Evolutionary conservation across 306 rosid species (phyloP), one percentile per base, ranked within the genome.

Genomic region (Acmispon strigosus): DNA sequence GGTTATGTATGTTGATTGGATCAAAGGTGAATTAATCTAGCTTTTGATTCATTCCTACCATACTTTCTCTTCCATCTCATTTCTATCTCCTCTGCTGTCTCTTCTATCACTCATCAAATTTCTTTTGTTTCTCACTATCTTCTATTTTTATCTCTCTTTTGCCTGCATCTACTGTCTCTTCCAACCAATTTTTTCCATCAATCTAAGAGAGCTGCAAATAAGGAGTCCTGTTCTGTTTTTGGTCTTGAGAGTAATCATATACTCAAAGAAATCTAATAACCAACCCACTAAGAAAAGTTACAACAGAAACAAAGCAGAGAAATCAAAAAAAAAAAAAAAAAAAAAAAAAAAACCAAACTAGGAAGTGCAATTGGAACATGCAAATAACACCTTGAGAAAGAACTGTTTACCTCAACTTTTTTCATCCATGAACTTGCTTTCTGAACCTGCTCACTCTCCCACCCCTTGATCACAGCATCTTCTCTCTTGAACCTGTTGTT

Each of bases 401-500:
- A 42, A 39, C 0, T 9, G 9, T 6, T 20, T 78, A 95, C 99
- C 97, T 95, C 97, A 36, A 91, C 59, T 83, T 89, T 95, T 75
- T 87, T 95, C 97, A 95, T 89, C 90, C 91, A 89, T 0, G 96
- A 78, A 15, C 89, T 37, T 3, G 99, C 88, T 69, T 87, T 95
- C 62, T 91, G 95, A 66, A 89, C 90, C 51, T 91, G 92, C 69
- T 89, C 96, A 58, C 80, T 84, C 73, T 95, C 96, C 92, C 92
- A 86, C 0, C 96, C 96, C 44, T 84, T 76, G 70, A 95, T 83
- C 0, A 91, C 77, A n/a, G 96, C 97, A 16, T 89, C 97, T 37
- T 95, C 97, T 54, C 97, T 87, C 86, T 95, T 95, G 69, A 87
- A 87, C 81, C 99, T 80, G 61, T 95, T 95, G 27, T 95, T 95